A percentile compares a stretch with the other conserved stretches of the same genome.
Conservation (phyloP, 148 eudicot species). For the Chenopodium berlandieri region DNA sequence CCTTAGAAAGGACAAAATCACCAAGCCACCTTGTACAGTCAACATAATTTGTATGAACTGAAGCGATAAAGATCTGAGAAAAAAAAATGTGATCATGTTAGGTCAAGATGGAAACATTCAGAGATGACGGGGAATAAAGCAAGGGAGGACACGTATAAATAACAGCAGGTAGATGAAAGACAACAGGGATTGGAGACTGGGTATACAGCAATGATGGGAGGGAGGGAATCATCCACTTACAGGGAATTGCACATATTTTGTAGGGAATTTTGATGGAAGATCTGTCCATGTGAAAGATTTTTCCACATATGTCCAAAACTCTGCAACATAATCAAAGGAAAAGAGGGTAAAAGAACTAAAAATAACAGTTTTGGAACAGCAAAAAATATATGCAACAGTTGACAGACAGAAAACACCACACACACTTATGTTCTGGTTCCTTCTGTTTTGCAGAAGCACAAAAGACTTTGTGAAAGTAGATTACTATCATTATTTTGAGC, state of each 20-base stretch:
- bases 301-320: slow-evolving; percentile 96
- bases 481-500: background rate
- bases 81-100: slow-evolving; percentile 10
- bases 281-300: slow-evolving; percentile 96
- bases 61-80: slow-evolving; percentile 72
- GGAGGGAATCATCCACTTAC: slow-evolving; percentile 40
- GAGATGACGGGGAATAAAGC: background rate
- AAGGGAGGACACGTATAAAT: background rate
- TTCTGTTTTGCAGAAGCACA: background rate
- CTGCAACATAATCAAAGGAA: slow-evolving; percentile 40
- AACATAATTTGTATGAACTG: slow-evolving; percentile 91
- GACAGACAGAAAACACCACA: background rate
- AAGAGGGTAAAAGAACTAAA: background rate
- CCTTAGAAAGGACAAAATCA: slow-evolving; percentile 96
- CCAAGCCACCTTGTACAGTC: slow-evolving; percentile 99
- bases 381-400: background rate
- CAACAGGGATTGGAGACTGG: background rate
- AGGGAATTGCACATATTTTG: slow-evolving; percentile 97
- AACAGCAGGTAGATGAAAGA: background rate
- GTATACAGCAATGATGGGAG: background rate
- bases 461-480: background rate
- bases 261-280: slow-evolving; percentile 94
- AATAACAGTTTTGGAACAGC: background rate
- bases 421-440: background rate
- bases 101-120: background rate